These are phyloP conservation scores for Pyricularia grisea DNA, from an alignment of 2,329 filamentous ascomycete genomes.

Conservation along the genomic window DNA sequence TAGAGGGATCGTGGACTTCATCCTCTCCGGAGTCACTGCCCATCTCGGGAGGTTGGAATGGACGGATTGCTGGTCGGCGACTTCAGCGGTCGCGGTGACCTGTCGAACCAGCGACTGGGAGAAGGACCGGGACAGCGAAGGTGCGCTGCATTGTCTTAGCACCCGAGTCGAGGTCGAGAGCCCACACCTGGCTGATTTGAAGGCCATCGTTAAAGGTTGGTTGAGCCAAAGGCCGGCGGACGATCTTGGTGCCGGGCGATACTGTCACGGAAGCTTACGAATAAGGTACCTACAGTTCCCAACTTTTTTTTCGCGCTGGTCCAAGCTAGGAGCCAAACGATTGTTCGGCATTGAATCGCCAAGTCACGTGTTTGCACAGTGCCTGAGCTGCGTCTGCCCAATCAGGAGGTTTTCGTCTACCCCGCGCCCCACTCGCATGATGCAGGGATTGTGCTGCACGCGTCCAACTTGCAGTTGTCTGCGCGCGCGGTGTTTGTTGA, in stretches of 20 bases:
- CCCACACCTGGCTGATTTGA: constrained; percentile 22
- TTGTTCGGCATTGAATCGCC: not conserved
- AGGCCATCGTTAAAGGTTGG: constrained; percentile 18
- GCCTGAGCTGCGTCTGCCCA: not conserved
- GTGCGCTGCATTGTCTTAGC: constrained; percentile 17
- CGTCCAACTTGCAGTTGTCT: not conserved
- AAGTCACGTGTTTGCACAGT: not conserved
- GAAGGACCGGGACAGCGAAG: constrained; percentile 3
- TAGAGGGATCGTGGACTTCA: constrained; percentile 61
- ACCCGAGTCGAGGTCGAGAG: constrained; percentile 22
- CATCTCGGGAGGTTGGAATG: constrained; percentile 44
- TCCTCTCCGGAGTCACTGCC: constrained; percentile 58
- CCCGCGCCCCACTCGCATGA: not conserved
- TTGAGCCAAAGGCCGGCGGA: not conserved
- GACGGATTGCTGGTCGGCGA: not conserved
- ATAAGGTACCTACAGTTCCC: not conserved
- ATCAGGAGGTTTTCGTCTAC: not conserved
- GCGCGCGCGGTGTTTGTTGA: not conserved
- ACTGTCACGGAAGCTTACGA: not conserved
- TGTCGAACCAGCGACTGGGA: constrained; percentile 3
- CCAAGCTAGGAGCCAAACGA: not conserved
- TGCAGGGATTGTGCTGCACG: not conserved
- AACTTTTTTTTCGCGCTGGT: not conserved
- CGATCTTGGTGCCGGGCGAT: not conserved
- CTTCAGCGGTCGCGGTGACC: not conserved